Evolutionary conservation across 495 filamentous ascomycete genomes (phyloP), one percentile per base, ranked within the genome.

Genomic region (Penicillium macrosclerotiorum): DNA sequence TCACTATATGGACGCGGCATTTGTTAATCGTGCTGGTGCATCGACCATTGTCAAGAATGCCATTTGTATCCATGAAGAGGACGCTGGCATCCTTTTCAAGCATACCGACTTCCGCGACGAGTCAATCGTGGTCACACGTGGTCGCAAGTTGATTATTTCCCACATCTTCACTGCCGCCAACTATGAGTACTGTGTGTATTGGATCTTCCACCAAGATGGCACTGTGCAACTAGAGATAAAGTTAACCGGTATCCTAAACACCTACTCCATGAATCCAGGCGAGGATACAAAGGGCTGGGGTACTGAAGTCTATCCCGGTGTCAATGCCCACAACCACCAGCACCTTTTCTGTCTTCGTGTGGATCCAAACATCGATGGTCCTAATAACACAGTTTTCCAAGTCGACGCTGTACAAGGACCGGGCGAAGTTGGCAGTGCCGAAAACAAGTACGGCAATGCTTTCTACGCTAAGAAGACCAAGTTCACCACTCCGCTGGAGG

Each of bases 381-480:
- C 83, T 1, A 73, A 82, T 47, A 97, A 57, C 29, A 52, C 54
- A 11, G 45, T 49, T 23, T 57, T 57, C 42, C 49, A 52, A 17
- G 49, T 52, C 5, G 54, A 57, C 20, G 54, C 54, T 12, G 49
- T 57, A 5, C 54, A 27, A 16, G 54, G 54, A 0, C 68, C 80
- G 0, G 89, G 81, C 0, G 82, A 85, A 25, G 83, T 90, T 5
- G 90, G 89, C 20, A 86, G 81, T 49, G 69, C 76, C 6, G 89
- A 94, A 66, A 96, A 96, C 72, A 84, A 76, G 43, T 92, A 94
- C 63, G 92, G 92, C 27, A 96, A 96, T 63, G 90, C 85, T n/a
- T 96, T 96, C 68, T 91, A 86, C 60, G 86, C 86, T n/a, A 82
- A 87, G 62, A 89, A 88, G 68, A 94, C 86, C 39, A 88, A 88